phyloP scores from a whole-genome alignment of 2,329 filamentous ascomycete species.

The Scedosporium aurantiacum region DNA sequence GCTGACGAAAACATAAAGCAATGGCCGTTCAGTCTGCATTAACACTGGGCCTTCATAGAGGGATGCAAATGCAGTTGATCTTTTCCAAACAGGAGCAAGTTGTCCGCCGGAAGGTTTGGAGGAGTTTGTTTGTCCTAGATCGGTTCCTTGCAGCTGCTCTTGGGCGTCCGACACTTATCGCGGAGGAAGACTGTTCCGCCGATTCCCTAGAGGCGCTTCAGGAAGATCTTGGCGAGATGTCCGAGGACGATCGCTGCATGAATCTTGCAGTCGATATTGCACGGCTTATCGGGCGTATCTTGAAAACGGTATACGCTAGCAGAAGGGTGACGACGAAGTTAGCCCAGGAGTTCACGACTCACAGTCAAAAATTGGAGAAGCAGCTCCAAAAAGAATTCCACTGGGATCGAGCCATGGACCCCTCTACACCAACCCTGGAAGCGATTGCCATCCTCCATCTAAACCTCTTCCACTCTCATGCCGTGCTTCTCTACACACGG shows the following conservation, averaged over 20 bases:
- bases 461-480: slow-evolving; percentile 51
- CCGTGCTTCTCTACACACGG: slow-evolving; percentile 50
- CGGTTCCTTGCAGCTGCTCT: slow-evolving; percentile 51
- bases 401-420: slow-evolving; percentile 1
- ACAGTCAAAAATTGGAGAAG: slow-evolving; percentile 33
- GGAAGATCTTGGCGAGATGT: slow-evolving; percentile 16
- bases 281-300: slow-evolving; percentile 44
- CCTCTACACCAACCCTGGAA: slow-evolving; percentile 19
- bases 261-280: slow-evolving; percentile 47
- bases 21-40: slow-evolving; percentile 54
- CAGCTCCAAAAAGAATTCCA: slow-evolving; percentile 6
- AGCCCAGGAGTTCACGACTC: slow-evolving; percentile 42
- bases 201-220: slow-evolving; percentile 25
- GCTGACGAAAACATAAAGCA: slow-evolving; percentile 25
- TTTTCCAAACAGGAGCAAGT: slow-evolving; percentile 35
- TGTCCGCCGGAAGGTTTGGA: slow-evolving; percentile 49
- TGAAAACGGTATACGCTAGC: slow-evolving; percentile 49
- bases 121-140: slow-evolving; percentile 53
- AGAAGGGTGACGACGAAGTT: slow-evolving; percentile 45
- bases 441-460: slow-evolving; percentile 50
- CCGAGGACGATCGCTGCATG: slow-evolving; percentile 23
- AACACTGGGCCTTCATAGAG: slow-evolving; percentile 50
- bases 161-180: slow-evolving; percentile 50
- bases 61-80: slow-evolving; percentile 41
- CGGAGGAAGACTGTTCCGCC: slow-evolving; percentile 49